Conservation (phyloP, 345 rosid genomes). For the Euphorbia peplus region DNA sequence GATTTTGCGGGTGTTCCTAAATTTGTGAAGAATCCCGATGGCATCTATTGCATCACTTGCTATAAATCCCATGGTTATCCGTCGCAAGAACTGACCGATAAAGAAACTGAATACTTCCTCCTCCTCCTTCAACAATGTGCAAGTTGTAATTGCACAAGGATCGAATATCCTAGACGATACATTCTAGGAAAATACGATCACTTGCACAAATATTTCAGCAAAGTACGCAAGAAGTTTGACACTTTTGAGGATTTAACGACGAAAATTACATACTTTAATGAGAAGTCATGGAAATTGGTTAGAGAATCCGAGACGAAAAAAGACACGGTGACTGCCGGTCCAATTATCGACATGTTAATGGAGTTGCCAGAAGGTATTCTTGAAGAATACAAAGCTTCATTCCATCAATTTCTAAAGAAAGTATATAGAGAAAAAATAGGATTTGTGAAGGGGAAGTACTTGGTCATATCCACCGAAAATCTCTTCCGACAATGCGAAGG, state of each 20-base stretch:
- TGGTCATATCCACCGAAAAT: not conserved
- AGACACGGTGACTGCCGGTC: too few relatives aligned
- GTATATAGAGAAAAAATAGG: not conserved
- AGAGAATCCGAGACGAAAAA: not conserved
- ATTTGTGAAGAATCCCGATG: not conserved
- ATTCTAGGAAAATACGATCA: not conserved
- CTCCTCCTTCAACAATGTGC: too few relatives aligned
- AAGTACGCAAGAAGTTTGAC: not conserved
- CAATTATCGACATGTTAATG: not conserved
- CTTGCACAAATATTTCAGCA: not conserved
- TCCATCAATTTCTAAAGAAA: not conserved
- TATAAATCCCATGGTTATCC: too few relatives aligned
- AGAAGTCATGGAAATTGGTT: not conserved
- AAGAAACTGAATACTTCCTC: too few relatives aligned
- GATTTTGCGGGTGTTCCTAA: not conserved
- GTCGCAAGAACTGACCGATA: too few relatives aligned
- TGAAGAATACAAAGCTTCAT: not conserved
- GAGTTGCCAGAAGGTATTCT: constrained; percentile 9
- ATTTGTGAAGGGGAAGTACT: not conserved
- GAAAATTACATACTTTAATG: not conserved
- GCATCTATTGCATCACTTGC: too few relatives aligned
- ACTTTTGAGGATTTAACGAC: not conserved
- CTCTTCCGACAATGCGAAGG: not conserved
- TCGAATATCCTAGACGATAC: not conserved
- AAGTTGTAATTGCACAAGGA: too few relatives aligned